Evolutionary conservation across 2,329 filamentous ascomycete species (phyloP).

Genomic region (Cladosporium phlei): DNA sequence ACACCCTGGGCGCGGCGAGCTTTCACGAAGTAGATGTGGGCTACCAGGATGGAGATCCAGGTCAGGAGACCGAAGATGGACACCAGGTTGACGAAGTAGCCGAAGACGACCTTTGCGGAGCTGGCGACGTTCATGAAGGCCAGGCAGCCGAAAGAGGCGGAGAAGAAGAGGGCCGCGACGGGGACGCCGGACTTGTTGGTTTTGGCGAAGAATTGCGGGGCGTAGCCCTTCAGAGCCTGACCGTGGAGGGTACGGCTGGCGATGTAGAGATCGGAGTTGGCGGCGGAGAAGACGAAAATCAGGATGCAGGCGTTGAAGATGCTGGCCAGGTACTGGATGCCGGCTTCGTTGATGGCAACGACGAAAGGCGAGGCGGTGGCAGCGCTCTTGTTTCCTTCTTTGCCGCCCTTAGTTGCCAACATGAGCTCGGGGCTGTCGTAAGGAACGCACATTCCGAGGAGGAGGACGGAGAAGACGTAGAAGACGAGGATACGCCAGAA

Average conservation of each 20-base stretch:
- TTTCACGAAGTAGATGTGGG: conserved; percentile 46
- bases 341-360: conserved; percentile 62
- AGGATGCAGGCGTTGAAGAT: conserved; percentile 71
- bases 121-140: conserved; percentile 43
- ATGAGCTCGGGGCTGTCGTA: conserved; percentile 61
- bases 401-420: conserved; percentile 34
- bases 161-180: conserved; percentile 58
- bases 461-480: conserved; percentile 68
- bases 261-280: conserved; percentile 73
- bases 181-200: conserved; percentile 70
- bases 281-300: conserved; percentile 70
- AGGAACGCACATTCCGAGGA: conserved; percentile 72
- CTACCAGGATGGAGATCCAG: conserved; percentile 47
- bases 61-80: conserved; percentile 40
- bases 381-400: conserved; percentile 35
- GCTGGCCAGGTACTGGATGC: conserved; percentile 58
- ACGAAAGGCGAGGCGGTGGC: conserved; percentile 67
- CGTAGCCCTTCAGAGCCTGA: conserved; percentile 66
- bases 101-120: conserved; percentile 40
- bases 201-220: conserved; percentile 65
- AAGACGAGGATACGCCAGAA: conserved; percentile 80
- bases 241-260: conserved; percentile 65
- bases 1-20: conserved; percentile 44
- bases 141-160: conserved; percentile 58
- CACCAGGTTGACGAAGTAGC: conserved; percentile 45